These are phyloP conservation scores for Physcia stellaris DNA, from an alignment of 495 filamentous ascomycete species.

Conservation along the genomic window DNA sequence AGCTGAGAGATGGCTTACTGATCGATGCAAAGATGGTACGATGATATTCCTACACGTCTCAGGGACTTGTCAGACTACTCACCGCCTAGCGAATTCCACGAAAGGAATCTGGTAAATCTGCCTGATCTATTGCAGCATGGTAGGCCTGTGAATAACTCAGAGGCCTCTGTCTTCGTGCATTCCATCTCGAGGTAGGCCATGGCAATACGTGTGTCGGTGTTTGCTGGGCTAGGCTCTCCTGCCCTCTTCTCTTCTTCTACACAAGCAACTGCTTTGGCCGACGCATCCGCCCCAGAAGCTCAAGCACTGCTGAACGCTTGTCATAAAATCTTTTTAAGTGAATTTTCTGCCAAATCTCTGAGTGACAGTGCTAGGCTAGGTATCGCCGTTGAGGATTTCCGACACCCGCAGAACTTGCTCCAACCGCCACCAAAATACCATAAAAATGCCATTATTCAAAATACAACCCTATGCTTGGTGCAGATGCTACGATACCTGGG, in stretches of 20 bases:
- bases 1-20: no score
- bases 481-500: constrained; percentile 4
- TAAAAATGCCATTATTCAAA: constrained; percentile 2
- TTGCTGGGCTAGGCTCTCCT: constrained; percentile 1
- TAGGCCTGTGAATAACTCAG: no score
- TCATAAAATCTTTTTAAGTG: constrained; percentile 5
- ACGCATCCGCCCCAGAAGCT: not conserved
- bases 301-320: not conserved
- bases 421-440: not conserved
- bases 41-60: no score
- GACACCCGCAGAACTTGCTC: not conserved
- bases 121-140: no score
- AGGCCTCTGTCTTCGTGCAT: no score
- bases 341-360: not conserved
- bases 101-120: no score
- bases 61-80: no score
- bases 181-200: no score
- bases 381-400: no score
- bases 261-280: not conserved
- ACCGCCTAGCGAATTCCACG: no score
- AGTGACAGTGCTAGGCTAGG: not conserved
- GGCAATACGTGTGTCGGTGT: no score
- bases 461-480: not conserved
- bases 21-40: no score
- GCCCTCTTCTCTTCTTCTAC: not conserved